phyloP scores from a whole-genome alignment of 2,329 filamentous ascomycete species.

The Pseudogymnoascus sp. region DNA sequence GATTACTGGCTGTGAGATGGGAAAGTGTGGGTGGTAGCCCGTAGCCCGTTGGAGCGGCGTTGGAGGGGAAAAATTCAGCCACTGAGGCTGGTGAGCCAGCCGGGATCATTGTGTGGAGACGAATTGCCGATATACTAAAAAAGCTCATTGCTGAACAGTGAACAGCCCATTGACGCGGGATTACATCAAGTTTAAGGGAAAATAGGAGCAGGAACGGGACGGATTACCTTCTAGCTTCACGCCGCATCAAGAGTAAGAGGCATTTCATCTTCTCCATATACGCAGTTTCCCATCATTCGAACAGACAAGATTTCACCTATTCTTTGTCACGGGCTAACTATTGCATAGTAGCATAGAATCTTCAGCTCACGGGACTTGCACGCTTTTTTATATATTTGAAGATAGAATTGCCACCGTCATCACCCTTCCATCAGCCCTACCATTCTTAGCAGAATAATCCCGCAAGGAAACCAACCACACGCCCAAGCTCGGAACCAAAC shows the following conservation, averaged over 20 bases:
- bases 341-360: background rate
- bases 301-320: background rate
- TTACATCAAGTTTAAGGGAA: background rate
- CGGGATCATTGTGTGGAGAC: background rate
- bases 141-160: background rate
- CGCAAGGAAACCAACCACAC: background rate
- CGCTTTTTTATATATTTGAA: background rate
- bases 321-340: background rate
- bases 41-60: background rate
- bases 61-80: background rate
- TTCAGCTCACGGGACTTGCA: constrained; percentile 1
- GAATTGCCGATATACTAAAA: constrained; percentile 7
- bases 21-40: background rate
- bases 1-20: background rate
- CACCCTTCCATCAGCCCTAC: background rate
- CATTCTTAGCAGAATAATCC: background rate
- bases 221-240: background rate
- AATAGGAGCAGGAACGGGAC: background rate
- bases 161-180: background rate
- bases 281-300: background rate
- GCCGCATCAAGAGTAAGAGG: background rate
- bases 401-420: background rate
- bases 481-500: background rate
- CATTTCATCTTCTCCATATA: background rate
- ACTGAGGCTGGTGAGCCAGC: constrained; percentile 1